Evolutionary conservation across 2,329 filamentous ascomycete species (phyloP), one percentile per base, ranked within the genome.

Genomic region (Colletotrichum cordylinicola): DNA sequence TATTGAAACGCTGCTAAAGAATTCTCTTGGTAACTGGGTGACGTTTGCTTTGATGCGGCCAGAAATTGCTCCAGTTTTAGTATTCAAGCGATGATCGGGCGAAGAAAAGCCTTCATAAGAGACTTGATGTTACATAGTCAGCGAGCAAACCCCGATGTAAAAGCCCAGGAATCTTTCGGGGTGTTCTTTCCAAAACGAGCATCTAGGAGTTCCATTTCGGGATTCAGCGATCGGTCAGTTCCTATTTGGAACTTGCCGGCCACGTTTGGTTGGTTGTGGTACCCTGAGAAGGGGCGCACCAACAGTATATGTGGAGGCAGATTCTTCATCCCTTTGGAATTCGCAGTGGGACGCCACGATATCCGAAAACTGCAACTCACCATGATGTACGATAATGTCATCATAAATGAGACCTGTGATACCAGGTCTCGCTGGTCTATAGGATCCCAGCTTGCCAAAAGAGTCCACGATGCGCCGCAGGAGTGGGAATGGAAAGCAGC

Each of bases 1-100:
- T 21, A 1, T 21, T 3, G 3, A 48, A 48, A 0, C 13, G n/a
- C 43, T 4, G n/a, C 10, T 13, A 7, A 8, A 48, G 9, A 0
- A 21, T 48, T 21, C 2, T 8, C 18, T 48, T 4, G 16, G 18
- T 0, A 48, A 2, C 6, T 10, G 6, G n/a, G 9, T 7, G n/a
- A 48, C 10, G n/a, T 48, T 48, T 4, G 2, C 0, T 48, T n/a
- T 21, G 5, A 21, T 48, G 10, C 6, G n/a, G 2, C 2, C n/a
- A 48, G 43, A 2, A n/a, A 48, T 4, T 21, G 13, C 2, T 31
- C n/a, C 6, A 48, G 43, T 48, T 13, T 2, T 13, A 2, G 21
- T 4, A 48, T 21, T 5, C n/a, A 21, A 21, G 43, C 12, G n/a
- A 13, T 48, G 12, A 13, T 21, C 10, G n/a, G 6, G 6, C 7